Evolutionary conservation across 305 asterid genomes (phyloP), one percentile per base, ranked within the genome.

Genomic region (Plantago coronopus): DNA sequence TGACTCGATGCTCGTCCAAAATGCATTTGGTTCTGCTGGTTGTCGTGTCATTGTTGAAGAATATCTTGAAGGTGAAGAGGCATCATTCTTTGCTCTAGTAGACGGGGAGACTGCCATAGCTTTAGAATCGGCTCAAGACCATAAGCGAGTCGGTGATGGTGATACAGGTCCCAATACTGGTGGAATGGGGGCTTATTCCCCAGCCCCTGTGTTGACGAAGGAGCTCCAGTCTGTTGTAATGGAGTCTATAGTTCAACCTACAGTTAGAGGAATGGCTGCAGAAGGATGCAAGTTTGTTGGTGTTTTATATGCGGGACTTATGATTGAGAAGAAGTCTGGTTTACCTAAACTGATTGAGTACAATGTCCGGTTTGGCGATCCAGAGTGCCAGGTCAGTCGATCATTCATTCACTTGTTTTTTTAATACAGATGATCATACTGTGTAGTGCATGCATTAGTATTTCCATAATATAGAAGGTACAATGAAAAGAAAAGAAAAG

Each of bases 161-260:
- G 99, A 93, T 69, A 77, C 81, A 12, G 99, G 99, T 18, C 91
- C 95, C 15, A 93, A 89, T 78, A 93, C 99, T 17, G 99, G 99
- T 66, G 99, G 99, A 63, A 93, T 87, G 99, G 99, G 99, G 54
- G 97, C 99, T n/a, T 93, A 89, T 74, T 93, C 97, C 63, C 99
- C 99, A 0, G 99, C 99, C 29, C 95, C 99, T 12, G 74, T 93
- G 61, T 66, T 93, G 81, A 93, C 98, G 5, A 79, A 81, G 64
- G 87, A 89, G 61, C 91, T 93, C 50, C 81, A 93, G 63, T 75
- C 84, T n/a, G 47, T 87, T 44, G 89, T 93, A 27, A 93, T 93
- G 99, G 62, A 82, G 27, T 80, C 95, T 10, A 89, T 93, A 37
- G 89, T 93, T 72, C 29, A 80, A 25, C 99, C 99, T n/a, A 93